Percentiles rank a stretch among this genome's conserved stretches.
Conservation (phyloP, 2,329 filamentous ascomycete species). For the Colletotrichum phormii region DNA sequence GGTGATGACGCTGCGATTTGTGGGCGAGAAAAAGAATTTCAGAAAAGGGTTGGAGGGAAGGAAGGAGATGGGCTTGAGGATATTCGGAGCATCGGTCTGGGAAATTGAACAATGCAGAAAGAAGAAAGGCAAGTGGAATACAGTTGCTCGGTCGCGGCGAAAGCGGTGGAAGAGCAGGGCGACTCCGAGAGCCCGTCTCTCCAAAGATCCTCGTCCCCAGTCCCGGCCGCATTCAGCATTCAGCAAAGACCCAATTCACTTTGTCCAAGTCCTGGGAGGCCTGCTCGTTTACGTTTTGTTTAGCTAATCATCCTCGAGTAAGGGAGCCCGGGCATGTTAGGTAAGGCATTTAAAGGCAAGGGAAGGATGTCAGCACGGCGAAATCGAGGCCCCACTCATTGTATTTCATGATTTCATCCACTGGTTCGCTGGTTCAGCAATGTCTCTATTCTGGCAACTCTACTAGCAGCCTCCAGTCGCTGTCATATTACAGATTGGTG, state of each 20-base stretch:
- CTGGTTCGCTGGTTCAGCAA: no score
- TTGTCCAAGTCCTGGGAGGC: conserved; percentile 6
- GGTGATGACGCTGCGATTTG: conserved; percentile 1
- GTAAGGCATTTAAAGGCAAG: not conserved
- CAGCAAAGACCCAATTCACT: not conserved
- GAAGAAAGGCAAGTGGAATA: conserved; percentile 21
- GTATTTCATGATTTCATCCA: not conserved
- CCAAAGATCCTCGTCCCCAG: conserved; percentile 18
- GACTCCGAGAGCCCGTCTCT: conserved; percentile 28
- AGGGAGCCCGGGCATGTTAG: not conserved
- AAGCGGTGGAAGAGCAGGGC: conserved; percentile 15
- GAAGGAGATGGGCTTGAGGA: not conserved
- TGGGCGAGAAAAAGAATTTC: not conserved
- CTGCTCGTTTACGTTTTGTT: conserved; percentile 6
- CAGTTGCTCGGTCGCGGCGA: conserved; percentile 12
- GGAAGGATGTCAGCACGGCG: no score
- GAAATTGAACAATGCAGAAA: conserved; percentile 20
- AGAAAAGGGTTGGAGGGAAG: not conserved
- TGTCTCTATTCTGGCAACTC: no score
- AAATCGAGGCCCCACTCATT: no score
- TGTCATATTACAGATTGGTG: conserved; percentile 15
- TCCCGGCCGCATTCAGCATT: not conserved
- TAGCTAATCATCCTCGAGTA: conserved; percentile 24
- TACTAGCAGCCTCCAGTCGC: not conserved
- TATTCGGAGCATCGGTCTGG: conserved; percentile 12